Conservation (phyloP, 441 rosid genomes). For the Aleurites moluccanus region DNA sequence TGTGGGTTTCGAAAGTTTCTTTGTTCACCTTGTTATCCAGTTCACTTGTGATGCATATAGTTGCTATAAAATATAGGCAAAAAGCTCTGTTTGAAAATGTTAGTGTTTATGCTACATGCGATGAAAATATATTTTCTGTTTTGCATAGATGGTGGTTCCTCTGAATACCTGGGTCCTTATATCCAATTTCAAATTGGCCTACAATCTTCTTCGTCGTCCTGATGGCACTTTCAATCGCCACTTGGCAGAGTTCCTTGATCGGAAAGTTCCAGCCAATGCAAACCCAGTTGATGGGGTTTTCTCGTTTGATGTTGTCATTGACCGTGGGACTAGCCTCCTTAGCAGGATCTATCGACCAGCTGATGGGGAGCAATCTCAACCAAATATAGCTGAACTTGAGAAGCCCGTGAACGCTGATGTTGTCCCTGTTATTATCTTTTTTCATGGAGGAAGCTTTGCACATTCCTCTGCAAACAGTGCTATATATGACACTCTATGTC, state of each 20-base stretch:
- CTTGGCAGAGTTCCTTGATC: slow-evolving; percentile 90
- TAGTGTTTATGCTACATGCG: not conserved
- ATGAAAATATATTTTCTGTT: slow-evolving; percentile 13
- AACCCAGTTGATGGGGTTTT: slow-evolving; percentile 82
- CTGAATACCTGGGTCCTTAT: slow-evolving; percentile 97
- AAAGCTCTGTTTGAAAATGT: not conserved
- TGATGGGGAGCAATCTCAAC: slow-evolving; percentile 29
- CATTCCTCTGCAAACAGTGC: slow-evolving; percentile 90
- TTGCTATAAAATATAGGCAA: not conserved
- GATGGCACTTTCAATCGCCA: slow-evolving; percentile 94
- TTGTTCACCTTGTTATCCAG: slow-evolving; percentile 23
- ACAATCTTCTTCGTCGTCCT: slow-evolving; percentile 82
- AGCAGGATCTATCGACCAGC: slow-evolving; percentile 66
- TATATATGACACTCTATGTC: slow-evolving; percentile 85
- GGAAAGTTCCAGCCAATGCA: slow-evolving; percentile 77
- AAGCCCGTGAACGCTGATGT: slow-evolving; percentile 60
- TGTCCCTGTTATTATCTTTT: slow-evolving; percentile 84
- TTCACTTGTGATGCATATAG: not conserved
- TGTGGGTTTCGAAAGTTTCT: not conserved
- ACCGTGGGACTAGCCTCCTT: slow-evolving; percentile 68
- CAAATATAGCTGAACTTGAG: slow-evolving; percentile 50
- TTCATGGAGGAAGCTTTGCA: slow-evolving; percentile 99
- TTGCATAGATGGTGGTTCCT: slow-evolving; percentile 81
- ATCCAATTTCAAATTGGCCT: slow-evolving; percentile 90
- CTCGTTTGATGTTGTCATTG: slow-evolving; percentile 84